A percentile compares a stretch with the other conserved stretches of the same genome.
phyloP scores from a whole-genome alignment of 2,329 filamentous ascomycete genomes.

The Aspergillus proliferans region DNA sequence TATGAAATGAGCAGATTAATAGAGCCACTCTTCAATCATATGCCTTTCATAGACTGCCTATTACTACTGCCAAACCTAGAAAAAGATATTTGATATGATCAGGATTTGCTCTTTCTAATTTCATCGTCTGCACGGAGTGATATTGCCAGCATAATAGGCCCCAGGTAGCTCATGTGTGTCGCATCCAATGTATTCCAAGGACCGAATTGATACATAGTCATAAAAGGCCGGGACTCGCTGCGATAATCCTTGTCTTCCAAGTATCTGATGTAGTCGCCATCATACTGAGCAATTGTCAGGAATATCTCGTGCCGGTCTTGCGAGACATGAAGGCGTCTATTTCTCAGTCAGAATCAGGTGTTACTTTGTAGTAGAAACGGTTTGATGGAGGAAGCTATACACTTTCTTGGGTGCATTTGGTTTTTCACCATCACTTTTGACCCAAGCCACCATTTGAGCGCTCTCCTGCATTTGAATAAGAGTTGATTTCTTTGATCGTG shows the following conservation, averaged over 20 bases:
- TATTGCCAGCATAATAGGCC: constrained; percentile 5
- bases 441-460: constrained; percentile 11
- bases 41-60: not conserved
- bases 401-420: not conserved
- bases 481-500: not conserved
- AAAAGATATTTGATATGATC: not conserved
- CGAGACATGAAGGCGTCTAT: not conserved
- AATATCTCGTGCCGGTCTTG: not conserved
- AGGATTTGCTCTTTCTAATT: not conserved
- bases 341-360: not conserved
- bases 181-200: constrained; percentile 7
- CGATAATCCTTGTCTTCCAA: not conserved
- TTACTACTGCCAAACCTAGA: not conserved
- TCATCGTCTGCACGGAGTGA: constrained; percentile 1
- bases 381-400: not conserved
- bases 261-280: constrained; percentile 4
- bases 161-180: constrained; percentile 3
- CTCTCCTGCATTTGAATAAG: constrained; percentile 13
- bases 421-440: constrained; percentile 3
- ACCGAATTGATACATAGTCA: constrained; percentile 10
- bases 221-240: constrained; percentile 1
- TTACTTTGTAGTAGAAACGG: not conserved
- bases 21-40: not conserved
- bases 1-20: not conserved
- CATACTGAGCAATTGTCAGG: not conserved